A percentile compares a stretch with the other conserved stretches of the same genome.
These are phyloP conservation scores for Phaffia tasmanica DNA, from an alignment of 768 basidiomycete species.

Conservation along the genomic window DNA sequence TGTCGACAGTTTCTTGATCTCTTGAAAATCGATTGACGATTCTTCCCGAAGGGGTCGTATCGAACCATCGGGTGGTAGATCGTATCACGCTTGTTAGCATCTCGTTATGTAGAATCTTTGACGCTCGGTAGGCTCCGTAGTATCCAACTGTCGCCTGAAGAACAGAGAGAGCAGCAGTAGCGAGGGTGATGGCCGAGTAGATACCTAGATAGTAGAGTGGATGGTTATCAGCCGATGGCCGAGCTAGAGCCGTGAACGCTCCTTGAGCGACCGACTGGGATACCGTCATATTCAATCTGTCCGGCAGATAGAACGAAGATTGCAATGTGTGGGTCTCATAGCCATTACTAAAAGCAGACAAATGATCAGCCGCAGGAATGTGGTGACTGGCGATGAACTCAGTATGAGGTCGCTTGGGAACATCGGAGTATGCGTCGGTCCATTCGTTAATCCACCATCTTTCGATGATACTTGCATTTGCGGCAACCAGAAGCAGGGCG, in stretches of 20 bases:
- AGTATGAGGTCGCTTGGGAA: slow-evolving; percentile 1
- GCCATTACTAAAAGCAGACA: not conserved
- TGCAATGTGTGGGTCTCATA: not conserved
- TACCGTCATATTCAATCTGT: not conserved
- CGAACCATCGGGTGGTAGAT: slow-evolving; percentile 61
- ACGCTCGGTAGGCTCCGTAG: slow-evolving; percentile 30
- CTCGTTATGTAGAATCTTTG: slow-evolving; percentile 40
- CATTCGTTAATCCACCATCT: slow-evolving; percentile 19
- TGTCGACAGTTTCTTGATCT: slow-evolving; percentile 80
- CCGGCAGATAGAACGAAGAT: not conserved
- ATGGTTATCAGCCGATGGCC: slow-evolving; percentile 44
- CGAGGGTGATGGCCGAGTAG: slow-evolving; percentile 45
- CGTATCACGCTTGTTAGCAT: slow-evolving; percentile 60
- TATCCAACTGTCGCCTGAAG: slow-evolving; percentile 43
- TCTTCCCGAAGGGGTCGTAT: slow-evolving; percentile 65
- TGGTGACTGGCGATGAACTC: not conserved
- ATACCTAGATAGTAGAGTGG: slow-evolving; percentile 59
- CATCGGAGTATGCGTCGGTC: slow-evolving; percentile 11
- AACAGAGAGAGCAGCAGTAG: slow-evolving; percentile 42
- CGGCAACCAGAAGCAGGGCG: slow-evolving; percentile 15
- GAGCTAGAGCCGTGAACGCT: not conserved
- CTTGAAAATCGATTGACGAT: slow-evolving; percentile 33
- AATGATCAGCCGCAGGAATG: slow-evolving; percentile 1
- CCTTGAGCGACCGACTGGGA: not conserved
- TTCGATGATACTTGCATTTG: slow-evolving; percentile 21